Conservation (phyloP, 75 land plant species). For the Azolla pinnata region DNA sequence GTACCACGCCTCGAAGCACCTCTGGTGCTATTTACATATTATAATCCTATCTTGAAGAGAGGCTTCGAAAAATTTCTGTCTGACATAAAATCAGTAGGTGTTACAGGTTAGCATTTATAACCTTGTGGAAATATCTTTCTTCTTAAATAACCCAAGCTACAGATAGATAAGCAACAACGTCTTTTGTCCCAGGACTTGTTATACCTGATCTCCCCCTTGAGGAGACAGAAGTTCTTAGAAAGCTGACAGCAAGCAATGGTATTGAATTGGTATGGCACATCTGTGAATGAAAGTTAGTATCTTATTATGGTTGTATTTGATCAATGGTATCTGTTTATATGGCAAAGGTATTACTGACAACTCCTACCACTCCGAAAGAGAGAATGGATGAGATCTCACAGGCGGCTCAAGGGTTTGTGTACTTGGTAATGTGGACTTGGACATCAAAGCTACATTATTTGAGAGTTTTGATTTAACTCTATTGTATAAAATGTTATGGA, state of each 20-base stretch:
- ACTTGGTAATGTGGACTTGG: conserved; percentile 62
- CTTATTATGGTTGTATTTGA: neutral
- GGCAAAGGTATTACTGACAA: conserved; percentile 60
- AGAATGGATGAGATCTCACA: conserved; percentile 72
- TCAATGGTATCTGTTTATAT: conserved; percentile 1
- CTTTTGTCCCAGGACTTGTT: conserved; percentile 90
- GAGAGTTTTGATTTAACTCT: neutral
- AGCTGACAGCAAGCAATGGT: conserved; percentile 31
- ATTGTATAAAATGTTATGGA: no score
- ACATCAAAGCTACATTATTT: neutral
- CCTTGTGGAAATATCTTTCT: no score
- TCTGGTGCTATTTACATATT: conserved; percentile 72
- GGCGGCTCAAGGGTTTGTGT: conserved; percentile 85
- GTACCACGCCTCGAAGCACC: conserved; percentile 67
- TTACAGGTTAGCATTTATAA: conserved; percentile 42
- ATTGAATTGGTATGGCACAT: conserved; percentile 61
- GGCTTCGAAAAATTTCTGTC: conserved; percentile 61
- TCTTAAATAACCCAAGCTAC: no score
- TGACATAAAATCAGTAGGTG: conserved; percentile 51
- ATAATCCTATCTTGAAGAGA: conserved; percentile 87
- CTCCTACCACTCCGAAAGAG: conserved; percentile 81
- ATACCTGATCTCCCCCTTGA: conserved; percentile 95
- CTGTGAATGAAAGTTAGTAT: neutral
- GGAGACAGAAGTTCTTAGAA: conserved; percentile 61
- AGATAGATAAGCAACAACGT: no score